Evolutionary conservation across 2,329 filamentous ascomycete species (phyloP).

Genomic region (Dothidotthia symphoricarpi): DNA sequence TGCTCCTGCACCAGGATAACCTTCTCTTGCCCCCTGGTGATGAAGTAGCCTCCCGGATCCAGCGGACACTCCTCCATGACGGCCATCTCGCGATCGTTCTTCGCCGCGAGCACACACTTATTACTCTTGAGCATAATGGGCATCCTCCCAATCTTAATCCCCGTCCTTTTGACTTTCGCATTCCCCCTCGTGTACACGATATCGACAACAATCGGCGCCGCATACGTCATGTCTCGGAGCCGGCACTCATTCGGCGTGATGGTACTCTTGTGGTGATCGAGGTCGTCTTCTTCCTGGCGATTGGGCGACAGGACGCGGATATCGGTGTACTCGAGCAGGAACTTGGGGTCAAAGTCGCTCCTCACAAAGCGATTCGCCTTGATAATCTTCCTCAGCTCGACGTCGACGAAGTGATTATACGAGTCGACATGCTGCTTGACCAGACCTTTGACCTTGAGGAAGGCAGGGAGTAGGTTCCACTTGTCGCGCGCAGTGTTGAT

Average conservation of each 20-base stretch:
- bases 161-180: constrained; percentile 68
- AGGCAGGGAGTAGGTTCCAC: constrained; percentile 95
- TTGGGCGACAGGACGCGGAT: constrained; percentile 83
- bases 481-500: constrained; percentile 79
- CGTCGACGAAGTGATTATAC: constrained; percentile 97
- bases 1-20: constrained; percentile 98
- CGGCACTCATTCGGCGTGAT: constrained; percentile 96
- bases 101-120: constrained; percentile 82
- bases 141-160: constrained; percentile 81
- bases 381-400: constrained; percentile 95
- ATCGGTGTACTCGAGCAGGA: constrained; percentile 87
- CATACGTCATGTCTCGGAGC: constrained; percentile 95
- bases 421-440: constrained; percentile 99
- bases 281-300: constrained; percentile 71
- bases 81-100: constrained; percentile 85
- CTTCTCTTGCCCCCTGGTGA: constrained; percentile 96
- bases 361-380: constrained; percentile 83
- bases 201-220: constrained; percentile 89
- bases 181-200: constrained; percentile 85
- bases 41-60: constrained; percentile 96
- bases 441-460: constrained; percentile 93
- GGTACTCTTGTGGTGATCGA: constrained; percentile 48
- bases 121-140: constrained; percentile 97
- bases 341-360: constrained; percentile 89
- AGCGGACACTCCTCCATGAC: constrained; percentile 91